Evolutionary conservation across 2,329 filamentous ascomycete genomes (phyloP).

Genomic region (Bipolaris zeicola): DNA sequence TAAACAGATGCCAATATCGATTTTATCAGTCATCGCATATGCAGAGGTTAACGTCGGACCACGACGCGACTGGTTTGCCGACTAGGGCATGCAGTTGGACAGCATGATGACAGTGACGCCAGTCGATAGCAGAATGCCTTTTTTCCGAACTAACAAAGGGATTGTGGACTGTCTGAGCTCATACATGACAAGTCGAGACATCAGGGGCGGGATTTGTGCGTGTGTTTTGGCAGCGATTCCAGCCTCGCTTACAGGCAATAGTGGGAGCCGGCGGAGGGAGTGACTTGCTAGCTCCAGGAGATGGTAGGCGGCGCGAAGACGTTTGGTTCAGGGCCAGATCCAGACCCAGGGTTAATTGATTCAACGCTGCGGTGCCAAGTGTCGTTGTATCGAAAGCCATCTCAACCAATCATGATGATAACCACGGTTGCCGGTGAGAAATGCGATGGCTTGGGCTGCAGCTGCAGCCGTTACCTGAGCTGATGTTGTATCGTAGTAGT

Average conservation of each 20-base stretch:
- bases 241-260: neutral
- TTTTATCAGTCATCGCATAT: conserved; percentile 2
- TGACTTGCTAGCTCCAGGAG: neutral
- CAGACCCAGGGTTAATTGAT: conserved; percentile 24
- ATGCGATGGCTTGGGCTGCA: neutral
- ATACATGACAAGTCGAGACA: conserved; percentile 1
- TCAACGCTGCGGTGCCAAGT: conserved; percentile 20
- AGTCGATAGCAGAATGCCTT: conserved; percentile 1
- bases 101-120: conserved; percentile 8
- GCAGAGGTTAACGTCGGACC: neutral
- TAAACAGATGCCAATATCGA: conserved; percentile 13
- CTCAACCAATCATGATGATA: conserved; percentile 21
- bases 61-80: neutral
- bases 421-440: conserved; percentile 8
- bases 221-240: neutral
- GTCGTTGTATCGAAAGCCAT: conserved; percentile 23
- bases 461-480: conserved; percentile 24
- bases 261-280: neutral
- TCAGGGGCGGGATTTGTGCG: neutral
- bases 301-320: conserved; percentile 17
- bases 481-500: conserved; percentile 19
- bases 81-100: neutral
- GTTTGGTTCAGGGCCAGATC: conserved; percentile 28
- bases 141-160: neutral
- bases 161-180: conserved; percentile 3